phyloP scores from a whole-genome alignment of 306 rosid genomes.

The Quercus robur region DNA sequence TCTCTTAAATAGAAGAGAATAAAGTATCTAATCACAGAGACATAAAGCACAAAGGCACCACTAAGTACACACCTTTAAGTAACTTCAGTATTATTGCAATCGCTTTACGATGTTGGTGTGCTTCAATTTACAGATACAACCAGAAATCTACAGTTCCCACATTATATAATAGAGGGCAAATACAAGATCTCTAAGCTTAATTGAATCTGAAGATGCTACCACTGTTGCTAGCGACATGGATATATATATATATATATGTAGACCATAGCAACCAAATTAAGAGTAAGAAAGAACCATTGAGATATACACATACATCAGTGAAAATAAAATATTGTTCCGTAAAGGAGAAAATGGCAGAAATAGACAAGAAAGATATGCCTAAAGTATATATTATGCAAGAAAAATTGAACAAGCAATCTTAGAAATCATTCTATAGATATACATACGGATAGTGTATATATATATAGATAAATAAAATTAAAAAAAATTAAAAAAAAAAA shows the following conservation, averaged over 20 bases:
- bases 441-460: too few relatives aligned
- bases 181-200: conserved; percentile 68
- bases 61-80: neutral
- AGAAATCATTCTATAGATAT: too few relatives aligned
- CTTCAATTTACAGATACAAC: neutral
- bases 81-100: neutral
- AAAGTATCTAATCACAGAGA: neutral
- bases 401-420: too few relatives aligned
- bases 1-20: neutral
- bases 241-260: neutral
- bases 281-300: too few relatives aligned
- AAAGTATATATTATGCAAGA: too few relatives aligned
- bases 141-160: neutral
- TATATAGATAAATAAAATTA: too few relatives aligned
- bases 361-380: too few relatives aligned
- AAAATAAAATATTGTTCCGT: too few relatives aligned
- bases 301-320: too few relatives aligned
- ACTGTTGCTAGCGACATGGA: conserved; percentile 60
- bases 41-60: neutral
- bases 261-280: too few relatives aligned
- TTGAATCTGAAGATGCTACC: conserved; percentile 56
- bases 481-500: too few relatives aligned
- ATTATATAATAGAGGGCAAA: neutral
- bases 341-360: too few relatives aligned
- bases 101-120: neutral